Percentiles rank a stretch among this genome's conserved stretches.
Evolutionary conservation across 164 flowering plant species (phyloP).

Genomic region (Sedum album): DNA sequence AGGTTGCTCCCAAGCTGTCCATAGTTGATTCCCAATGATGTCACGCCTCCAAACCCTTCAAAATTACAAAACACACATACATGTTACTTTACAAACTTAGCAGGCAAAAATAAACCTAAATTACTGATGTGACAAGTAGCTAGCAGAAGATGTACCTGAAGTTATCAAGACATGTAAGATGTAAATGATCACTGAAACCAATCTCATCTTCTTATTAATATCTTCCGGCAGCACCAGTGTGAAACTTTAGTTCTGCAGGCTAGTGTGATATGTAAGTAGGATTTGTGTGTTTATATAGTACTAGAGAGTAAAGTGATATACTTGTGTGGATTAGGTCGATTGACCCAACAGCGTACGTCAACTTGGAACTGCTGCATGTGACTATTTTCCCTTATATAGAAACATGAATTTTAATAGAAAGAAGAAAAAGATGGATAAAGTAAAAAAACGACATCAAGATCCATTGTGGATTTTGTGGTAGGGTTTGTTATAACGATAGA

Average conservation of each 20-base stretch:
- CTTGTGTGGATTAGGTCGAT: background rate
- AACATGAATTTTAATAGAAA: background rate
- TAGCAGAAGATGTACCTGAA: background rate
- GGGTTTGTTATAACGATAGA: background rate
- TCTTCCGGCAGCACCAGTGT: no score
- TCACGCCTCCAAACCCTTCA: constrained; percentile 1
- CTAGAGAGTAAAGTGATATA: background rate
- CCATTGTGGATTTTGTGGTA: no score
- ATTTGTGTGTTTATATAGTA: background rate
- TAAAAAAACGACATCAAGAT: no score
- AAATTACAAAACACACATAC: background rate
- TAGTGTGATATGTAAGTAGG: background rate
- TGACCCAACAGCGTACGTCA: background rate
- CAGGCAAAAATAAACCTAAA: background rate
- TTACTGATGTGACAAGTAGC: background rate
- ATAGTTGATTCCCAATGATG: constrained; percentile 72
- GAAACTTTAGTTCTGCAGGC: no score
- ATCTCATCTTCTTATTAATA: background rate
- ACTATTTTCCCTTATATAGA: background rate
- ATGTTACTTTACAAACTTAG: background rate
- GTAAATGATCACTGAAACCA: background rate
- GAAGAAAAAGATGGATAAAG: background rate
- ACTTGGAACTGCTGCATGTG: background rate
- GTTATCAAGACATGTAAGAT: background rate
- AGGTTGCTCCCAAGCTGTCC: constrained; percentile 83